A percentile compares a stretch with the other conserved stretches of the same genome.
These are phyloP conservation scores for Gossypium ekmanianum DNA, from an alignment of 345 rosid species.

Conservation along the genomic window DNA sequence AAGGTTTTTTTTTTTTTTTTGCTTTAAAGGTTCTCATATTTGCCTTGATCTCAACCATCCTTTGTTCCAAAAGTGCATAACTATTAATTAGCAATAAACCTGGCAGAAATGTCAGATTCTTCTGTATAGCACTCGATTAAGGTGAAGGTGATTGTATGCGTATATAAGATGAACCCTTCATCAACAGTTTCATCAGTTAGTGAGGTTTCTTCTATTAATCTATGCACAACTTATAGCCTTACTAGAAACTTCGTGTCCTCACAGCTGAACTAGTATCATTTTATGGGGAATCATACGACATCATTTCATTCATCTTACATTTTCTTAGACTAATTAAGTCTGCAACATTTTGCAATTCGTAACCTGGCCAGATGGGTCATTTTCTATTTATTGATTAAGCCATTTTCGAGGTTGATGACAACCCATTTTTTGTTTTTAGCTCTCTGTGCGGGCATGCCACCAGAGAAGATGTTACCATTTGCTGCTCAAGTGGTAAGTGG, in stretches of 20 bases:
- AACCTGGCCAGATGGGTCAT: neutral
- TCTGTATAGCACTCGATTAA: neutral
- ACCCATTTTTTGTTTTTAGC: conserved; percentile 30
- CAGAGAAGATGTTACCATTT: conserved; percentile 73
- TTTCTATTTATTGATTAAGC: neutral
- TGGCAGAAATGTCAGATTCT: neutral
- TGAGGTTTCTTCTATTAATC: neutral
- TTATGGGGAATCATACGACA: neutral
- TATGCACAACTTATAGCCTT: neutral
- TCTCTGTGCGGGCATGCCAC: conserved; percentile 61
- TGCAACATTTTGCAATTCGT: neutral
- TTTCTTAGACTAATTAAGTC: neutral
- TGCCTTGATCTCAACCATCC: neutral
- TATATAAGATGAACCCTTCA: neutral
- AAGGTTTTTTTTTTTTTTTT: neutral
- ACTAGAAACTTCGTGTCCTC: neutral
- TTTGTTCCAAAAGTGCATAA: neutral
- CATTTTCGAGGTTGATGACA: neutral
- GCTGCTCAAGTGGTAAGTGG: conserved; percentile 80
- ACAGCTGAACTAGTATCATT: neutral
- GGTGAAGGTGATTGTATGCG: neutral
- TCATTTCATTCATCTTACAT: neutral
- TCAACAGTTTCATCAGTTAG: neutral
- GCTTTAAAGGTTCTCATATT: neutral
- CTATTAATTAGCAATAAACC: neutral